These are phyloP conservation scores for Trichoderma aggressivum DNA, from an alignment of 2,329 filamentous ascomycete genomes.

Conservation along the genomic window DNA sequence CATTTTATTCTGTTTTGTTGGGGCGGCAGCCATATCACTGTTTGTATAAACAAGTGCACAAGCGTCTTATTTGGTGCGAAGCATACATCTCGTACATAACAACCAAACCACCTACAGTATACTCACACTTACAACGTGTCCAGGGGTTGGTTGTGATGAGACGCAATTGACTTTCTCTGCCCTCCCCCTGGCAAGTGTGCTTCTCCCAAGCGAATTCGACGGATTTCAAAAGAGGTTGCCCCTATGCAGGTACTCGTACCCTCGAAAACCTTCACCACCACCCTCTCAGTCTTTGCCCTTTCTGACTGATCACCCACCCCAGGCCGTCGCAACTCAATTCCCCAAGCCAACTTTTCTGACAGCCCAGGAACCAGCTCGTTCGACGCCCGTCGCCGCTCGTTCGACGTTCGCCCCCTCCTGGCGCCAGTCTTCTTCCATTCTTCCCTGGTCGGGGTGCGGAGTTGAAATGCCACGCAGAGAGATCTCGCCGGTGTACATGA, in stretches of 20 bases:
- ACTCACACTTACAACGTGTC: not conserved
- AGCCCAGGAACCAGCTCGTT: not conserved
- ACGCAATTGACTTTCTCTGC: slow-evolving; percentile 5
- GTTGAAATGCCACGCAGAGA: not conserved
- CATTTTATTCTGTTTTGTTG: not conserved
- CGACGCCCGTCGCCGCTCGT: not conserved
- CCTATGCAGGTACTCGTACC: slow-evolving; percentile 12
- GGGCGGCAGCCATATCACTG: not conserved
- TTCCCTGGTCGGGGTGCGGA: not conserved
- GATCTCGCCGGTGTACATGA: not conserved
- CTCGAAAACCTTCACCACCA: not conserved
- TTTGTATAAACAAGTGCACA: not conserved
- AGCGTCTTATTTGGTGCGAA: not conserved
- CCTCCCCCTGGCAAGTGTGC: not conserved
- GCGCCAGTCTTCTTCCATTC: not conserved
- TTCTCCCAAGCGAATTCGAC: not conserved
- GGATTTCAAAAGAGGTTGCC: not conserved
- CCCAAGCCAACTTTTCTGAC: not conserved
- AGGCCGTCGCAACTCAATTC: not conserved
- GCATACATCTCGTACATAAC: not conserved
- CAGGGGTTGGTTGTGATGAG: not conserved
- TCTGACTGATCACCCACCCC: not conserved
- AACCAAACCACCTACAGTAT: not conserved
- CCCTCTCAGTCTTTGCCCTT: not conserved
- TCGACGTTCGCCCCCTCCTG: slow-evolving; percentile 6